Evolutionary conservation across 1,284 basidiomycete species (phyloP).

Genomic region (Heterobasidion occidentale): DNA sequence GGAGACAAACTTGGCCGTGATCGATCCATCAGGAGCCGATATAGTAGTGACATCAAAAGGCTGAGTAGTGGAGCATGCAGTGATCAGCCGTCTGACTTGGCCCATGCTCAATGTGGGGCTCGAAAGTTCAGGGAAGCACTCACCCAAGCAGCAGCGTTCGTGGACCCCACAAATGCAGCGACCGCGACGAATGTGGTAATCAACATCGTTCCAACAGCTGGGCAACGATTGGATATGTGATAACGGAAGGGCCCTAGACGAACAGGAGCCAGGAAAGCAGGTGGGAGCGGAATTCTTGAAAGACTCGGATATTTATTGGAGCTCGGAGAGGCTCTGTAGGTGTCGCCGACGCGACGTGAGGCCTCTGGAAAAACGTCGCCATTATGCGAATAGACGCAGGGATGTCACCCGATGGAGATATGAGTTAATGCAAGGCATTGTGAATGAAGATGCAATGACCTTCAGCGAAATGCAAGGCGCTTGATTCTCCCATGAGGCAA

Average conservation of each 20-base stretch:
- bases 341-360: not conserved
- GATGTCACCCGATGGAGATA: not conserved
- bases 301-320: not conserved
- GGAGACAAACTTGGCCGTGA: constrained; percentile 45
- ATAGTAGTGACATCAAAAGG: constrained; percentile 42
- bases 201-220: not conserved
- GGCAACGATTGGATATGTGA: not conserved
- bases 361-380: not conserved
- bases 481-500: not conserved
- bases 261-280: not conserved
- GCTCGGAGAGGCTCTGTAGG: not conserved
- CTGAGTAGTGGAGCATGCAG: constrained; percentile 15
- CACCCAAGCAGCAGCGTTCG: not conserved
- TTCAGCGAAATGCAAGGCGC: not conserved
- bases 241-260: not conserved
- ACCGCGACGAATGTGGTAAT: not conserved
- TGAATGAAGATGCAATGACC: not conserved
- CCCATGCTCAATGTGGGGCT: no score
- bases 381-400: not conserved
- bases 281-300: no score
- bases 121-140: not conserved
- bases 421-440: not conserved
- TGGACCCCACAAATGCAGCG: not conserved
- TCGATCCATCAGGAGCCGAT: constrained; percentile 41
- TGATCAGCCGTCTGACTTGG: not conserved